Evolutionary conservation across 2,329 filamentous ascomycete species (phyloP).

Genomic region (Colletotrichum horii): DNA sequence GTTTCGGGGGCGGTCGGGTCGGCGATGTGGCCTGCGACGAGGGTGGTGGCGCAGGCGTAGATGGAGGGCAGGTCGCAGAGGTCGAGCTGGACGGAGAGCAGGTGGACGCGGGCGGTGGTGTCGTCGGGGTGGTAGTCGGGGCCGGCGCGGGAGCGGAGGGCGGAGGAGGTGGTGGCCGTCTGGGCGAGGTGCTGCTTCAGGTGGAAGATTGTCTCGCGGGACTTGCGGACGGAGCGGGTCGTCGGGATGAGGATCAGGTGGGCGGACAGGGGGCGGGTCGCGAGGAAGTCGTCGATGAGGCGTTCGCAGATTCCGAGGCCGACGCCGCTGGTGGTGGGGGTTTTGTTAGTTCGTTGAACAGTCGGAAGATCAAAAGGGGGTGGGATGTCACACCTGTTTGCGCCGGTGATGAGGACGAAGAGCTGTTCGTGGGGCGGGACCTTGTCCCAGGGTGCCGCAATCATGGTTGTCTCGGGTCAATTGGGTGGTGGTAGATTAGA

Average conservation of each 20-base stretch:
- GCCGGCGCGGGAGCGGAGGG: conserved; percentile 42
- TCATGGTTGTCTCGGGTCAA: background rate
- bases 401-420: conserved; percentile 80
- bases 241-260: conserved; percentile 83
- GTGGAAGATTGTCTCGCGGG: conserved; percentile 69
- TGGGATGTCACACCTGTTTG: conserved; percentile 72
- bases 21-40: conserved; percentile 49
- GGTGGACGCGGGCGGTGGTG: conserved; percentile 57
- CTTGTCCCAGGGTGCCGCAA: conserved; percentile 38
- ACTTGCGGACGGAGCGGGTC: conserved; percentile 78
- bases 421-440: conserved; percentile 47
- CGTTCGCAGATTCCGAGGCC: conserved; percentile 84
- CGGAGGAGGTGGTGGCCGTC: conserved; percentile 43
- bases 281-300: conserved; percentile 88
- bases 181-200: conserved; percentile 68
- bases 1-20: conserved; percentile 47
- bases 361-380: background rate
- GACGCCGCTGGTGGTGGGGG: conserved; percentile 70
- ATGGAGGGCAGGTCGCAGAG: conserved; percentile 63
- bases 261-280: conserved; percentile 66
- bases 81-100: conserved; percentile 64
- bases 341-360: background rate
- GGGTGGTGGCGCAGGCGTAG: conserved; percentile 50
- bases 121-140: conserved; percentile 42
- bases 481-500: background rate